Evolutionary conservation across 371 early-diverging fungal genomes (phyloP).

Genomic region (Mortierella sp.): DNA sequence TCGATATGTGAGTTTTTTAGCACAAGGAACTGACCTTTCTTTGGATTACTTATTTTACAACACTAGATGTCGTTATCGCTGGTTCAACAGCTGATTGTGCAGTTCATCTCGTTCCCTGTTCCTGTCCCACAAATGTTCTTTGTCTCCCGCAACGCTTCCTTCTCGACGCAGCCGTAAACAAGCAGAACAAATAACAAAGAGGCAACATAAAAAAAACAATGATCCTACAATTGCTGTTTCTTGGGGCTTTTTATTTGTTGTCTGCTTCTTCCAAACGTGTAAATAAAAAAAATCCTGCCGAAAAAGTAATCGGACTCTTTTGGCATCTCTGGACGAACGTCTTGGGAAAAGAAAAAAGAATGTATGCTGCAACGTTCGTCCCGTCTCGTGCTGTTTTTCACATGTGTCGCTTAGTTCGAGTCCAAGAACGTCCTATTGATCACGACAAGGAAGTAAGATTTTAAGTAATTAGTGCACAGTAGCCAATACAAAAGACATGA

Average conservation of each 20-base stretch:
- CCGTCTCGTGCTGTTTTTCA: not conserved
- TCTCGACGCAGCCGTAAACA: not conserved
- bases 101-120: conserved; percentile 30
- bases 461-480: no score
- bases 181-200: not conserved
- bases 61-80: conserved; percentile 27
- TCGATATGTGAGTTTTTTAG: no score
- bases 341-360: not conserved
- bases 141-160: conserved; percentile 10
- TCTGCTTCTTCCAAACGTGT: not conserved
- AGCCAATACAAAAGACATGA: no score
- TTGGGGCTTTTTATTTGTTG: not conserved
- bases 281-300: not conserved
- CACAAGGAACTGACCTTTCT: not conserved
- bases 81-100: conserved; percentile 24
- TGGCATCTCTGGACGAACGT: not conserved
- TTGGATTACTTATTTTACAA: not conserved
- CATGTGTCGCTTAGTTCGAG: conserved; percentile 32
- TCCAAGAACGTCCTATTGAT: conserved; percentile 50
- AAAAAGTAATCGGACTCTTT: not conserved
- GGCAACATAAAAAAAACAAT: not conserved
- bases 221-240: not conserved
- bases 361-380: conserved; percentile 2
- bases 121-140: conserved; percentile 50
- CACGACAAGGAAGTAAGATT: not conserved